A percentile compares a stretch with the other conserved stretches of the same genome.
Conservation (phyloP, 2,329 filamentous ascomycete species). For the Talaromyces sp. region DNA sequence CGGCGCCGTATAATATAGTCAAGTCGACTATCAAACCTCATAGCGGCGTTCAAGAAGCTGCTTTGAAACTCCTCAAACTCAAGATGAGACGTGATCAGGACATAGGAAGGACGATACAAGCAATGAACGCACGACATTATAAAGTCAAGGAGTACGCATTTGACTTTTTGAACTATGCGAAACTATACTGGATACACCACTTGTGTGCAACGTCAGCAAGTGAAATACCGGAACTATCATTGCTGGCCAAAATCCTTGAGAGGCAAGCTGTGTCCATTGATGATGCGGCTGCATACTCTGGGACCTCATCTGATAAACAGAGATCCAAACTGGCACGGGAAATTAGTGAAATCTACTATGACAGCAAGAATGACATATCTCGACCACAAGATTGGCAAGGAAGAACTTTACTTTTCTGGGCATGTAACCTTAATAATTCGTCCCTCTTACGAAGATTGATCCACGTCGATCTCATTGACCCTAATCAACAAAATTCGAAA, state of each 20-base stretch:
- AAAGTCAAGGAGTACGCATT: neutral
- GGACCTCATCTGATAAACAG: neutral
- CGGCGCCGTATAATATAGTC: neutral
- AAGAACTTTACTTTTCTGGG: neutral
- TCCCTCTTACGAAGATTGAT: neutral
- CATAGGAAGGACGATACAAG: slow-evolving; percentile 1
- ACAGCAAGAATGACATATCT: too few species aligned
- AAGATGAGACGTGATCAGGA: neutral
- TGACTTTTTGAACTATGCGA: neutral
- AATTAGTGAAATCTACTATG: too few species aligned
- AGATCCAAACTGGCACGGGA: too few species aligned
- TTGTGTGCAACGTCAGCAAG: neutral
- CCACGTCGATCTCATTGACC: neutral
- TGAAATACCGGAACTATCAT: neutral
- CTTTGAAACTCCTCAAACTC: neutral
- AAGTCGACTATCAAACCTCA: neutral
- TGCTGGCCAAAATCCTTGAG: neutral
- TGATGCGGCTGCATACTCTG: neutral
- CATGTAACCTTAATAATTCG: neutral
- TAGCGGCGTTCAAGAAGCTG: neutral
- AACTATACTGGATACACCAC: neutral
- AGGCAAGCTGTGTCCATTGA: neutral
- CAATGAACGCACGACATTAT: neutral
- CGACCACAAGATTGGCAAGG: neutral
- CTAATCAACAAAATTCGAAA: neutral